phyloP scores from a whole-genome alignment of 2,329 filamentous ascomycete species.

The Aspergillus ochraceoroseus region DNA sequence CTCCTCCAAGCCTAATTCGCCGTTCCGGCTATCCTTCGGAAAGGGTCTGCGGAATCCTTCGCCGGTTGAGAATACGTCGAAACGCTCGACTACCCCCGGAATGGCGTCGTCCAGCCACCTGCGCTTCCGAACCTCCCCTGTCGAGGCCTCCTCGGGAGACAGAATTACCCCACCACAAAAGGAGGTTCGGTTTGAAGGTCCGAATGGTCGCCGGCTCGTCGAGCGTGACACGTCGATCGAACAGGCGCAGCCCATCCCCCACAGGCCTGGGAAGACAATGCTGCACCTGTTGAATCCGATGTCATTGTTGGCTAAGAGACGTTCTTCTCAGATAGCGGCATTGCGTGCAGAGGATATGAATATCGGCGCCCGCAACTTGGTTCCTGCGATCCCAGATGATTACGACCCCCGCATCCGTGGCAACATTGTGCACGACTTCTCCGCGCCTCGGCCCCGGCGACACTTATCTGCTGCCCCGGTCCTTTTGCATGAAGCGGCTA shows the following conservation, averaged over 20 bases:
- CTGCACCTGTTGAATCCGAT: slow-evolving; percentile 58
- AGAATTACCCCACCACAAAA: slow-evolving; percentile 22
- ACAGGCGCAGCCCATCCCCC: slow-evolving; percentile 26
- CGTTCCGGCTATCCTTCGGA: slow-evolving; percentile 36
- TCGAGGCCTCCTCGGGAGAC: slow-evolving; percentile 25
- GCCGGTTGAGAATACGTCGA: slow-evolving; percentile 24
- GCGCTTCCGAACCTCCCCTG: slow-evolving; percentile 29
- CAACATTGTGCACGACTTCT: slow-evolving; percentile 62
- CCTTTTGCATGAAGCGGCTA: slow-evolving; percentile 15
- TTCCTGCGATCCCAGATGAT: slow-evolving; percentile 54
- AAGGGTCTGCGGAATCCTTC: slow-evolving; percentile 27
- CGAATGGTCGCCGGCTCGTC: slow-evolving; percentile 21
- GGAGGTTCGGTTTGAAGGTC: slow-evolving; percentile 27
- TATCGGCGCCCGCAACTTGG: slow-evolving; percentile 46
- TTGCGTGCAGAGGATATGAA: slow-evolving; percentile 49
- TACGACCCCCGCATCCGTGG: slow-evolving; percentile 61
- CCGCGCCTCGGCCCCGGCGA: slow-evolving; percentile 51
- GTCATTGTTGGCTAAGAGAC: slow-evolving; percentile 54
- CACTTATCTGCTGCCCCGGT: slow-evolving; percentile 29
- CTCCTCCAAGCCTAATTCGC: slow-evolving; percentile 32
- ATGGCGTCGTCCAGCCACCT: slow-evolving; percentile 24
- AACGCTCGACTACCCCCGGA: slow-evolving; percentile 27
- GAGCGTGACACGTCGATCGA: slow-evolving; percentile 31
- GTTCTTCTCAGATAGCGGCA: slow-evolving; percentile 50
- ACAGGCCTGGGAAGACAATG: slow-evolving; percentile 46